Percentiles rank a stretch among this genome's conserved stretches.
These are phyloP conservation scores for Tremella mesenterica DNA, from an alignment of 768 basidiomycete species.

Conservation along the genomic window DNA sequence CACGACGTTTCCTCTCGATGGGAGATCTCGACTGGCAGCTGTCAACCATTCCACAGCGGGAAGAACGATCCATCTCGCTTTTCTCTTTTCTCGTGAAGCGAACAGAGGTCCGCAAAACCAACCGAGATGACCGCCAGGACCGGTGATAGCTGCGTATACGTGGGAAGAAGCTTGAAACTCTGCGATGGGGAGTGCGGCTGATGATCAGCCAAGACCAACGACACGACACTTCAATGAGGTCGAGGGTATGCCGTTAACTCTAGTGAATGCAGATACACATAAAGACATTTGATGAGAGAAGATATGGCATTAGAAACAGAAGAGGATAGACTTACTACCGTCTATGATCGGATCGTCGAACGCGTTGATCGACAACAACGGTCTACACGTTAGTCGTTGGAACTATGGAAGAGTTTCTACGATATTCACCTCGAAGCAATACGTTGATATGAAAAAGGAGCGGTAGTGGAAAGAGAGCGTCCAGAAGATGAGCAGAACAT, in stretches of 20 bases:
- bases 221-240: no score
- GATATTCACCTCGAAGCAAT: no score
- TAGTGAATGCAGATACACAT: not conserved
- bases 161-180: constrained; percentile 33
- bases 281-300: not conserved
- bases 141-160: constrained; percentile 37
- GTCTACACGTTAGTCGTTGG: no score
- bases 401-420: no score
- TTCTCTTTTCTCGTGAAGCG: constrained; percentile 4
- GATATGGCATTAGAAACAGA: no score
- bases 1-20: not conserved
- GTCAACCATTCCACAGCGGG: constrained; percentile 33
- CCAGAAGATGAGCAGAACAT: not conserved
- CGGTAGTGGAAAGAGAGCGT: not conserved
- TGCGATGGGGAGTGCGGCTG: constrained; percentile 30
- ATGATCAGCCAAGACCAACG: not conserved
- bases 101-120: constrained; percentile 40
- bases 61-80: constrained; percentile 36
- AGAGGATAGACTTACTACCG: constrained; percentile 23
- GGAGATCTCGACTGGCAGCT: constrained; percentile 26
- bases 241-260: no score
- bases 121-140: constrained; percentile 44
- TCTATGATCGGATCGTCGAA: constrained; percentile 45
- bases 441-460: no score
- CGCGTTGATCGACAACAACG: constrained; percentile 41